A percentile compares a stretch with the other conserved stretches of the same genome.
Conservation (phyloP, 768 basidiomycete genomes). For the Clitopilus hobsonii region DNA sequence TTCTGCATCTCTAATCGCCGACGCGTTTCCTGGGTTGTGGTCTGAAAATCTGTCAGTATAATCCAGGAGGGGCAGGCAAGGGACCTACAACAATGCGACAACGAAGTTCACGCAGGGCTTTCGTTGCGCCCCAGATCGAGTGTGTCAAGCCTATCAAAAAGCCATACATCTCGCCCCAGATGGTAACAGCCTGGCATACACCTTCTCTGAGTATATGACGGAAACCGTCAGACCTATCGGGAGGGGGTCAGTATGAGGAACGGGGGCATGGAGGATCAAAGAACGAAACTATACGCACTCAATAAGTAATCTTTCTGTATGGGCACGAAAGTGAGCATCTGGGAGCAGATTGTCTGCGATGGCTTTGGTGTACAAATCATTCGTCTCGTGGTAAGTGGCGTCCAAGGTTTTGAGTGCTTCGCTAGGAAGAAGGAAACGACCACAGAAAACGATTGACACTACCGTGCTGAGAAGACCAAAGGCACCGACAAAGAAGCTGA, state of each 20-base stretch:
- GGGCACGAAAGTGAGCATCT: background rate
- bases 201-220: background rate
- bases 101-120: background rate
- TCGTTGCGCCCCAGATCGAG: background rate
- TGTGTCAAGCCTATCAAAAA: background rate
- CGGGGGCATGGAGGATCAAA: background rate
- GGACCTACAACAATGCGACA: background rate
- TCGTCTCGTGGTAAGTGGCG: slow-evolving; percentile 3
- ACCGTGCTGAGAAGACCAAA: slow-evolving; percentile 5
- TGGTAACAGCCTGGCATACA: background rate
- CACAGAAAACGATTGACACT: background rate
- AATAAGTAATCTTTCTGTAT: background rate
- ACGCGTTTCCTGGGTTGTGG: background rate
- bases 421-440: background rate
- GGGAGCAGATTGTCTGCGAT: slow-evolving; percentile 3
- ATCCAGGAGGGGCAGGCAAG: background rate
- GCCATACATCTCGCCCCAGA: background rate
- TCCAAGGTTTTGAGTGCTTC: slow-evolving; percentile 2
- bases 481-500: slow-evolving; percentile 8
- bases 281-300: background rate
- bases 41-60: background rate
- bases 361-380: slow-evolving; percentile 1
- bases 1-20: background rate
- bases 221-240: background rate
- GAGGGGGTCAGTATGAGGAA: background rate